Evolutionary conservation across 768 basidiomycete genomes (phyloP).

Genomic region (Lactarius akahatsu): DNA sequence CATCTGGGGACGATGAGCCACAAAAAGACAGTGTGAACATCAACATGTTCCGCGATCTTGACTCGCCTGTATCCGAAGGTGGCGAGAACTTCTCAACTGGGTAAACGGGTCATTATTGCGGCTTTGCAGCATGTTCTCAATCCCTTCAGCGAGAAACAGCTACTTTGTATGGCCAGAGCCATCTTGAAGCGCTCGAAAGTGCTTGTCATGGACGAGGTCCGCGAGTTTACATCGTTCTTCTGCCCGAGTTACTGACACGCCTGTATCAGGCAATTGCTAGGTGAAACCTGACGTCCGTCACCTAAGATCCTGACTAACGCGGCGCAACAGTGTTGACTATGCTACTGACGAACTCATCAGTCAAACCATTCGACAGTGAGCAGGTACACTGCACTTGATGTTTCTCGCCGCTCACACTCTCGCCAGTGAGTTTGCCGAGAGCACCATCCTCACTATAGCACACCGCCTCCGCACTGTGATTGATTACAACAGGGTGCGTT

Average conservation of each 20-base stretch:
- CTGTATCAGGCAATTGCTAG: conserved; percentile 61
- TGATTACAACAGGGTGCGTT: conserved; percentile 75
- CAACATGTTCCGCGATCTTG: conserved; percentile 76
- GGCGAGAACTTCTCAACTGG: conserved; percentile 90
- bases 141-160: conserved; percentile 64
- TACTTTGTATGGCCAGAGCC: conserved; percentile 88
- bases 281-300: conserved; percentile 33
- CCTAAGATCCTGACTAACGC: not conserved
- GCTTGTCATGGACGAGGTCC: conserved; percentile 81
- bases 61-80: conserved; percentile 74
- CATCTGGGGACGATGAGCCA: conserved; percentile 50
- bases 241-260: not conserved
- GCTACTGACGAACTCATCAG: conserved; percentile 87
- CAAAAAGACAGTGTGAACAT: conserved; percentile 53
- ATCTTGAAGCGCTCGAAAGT: conserved; percentile 77
- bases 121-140: conserved; percentile 5
- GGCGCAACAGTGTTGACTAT: conserved; percentile 61
- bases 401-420: not conserved
- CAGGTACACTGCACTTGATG: not conserved
- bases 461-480: conserved; percentile 78
- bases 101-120: conserved; percentile 39
- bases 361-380: conserved; percentile 74
- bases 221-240: not conserved
- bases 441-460: conserved; percentile 81
- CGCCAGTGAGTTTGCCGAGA: conserved; percentile 69